These are phyloP conservation scores for Globisporangium camurandrum DNA, from an alignment of 352 stramenopile species.

Conservation along the genomic window DNA sequence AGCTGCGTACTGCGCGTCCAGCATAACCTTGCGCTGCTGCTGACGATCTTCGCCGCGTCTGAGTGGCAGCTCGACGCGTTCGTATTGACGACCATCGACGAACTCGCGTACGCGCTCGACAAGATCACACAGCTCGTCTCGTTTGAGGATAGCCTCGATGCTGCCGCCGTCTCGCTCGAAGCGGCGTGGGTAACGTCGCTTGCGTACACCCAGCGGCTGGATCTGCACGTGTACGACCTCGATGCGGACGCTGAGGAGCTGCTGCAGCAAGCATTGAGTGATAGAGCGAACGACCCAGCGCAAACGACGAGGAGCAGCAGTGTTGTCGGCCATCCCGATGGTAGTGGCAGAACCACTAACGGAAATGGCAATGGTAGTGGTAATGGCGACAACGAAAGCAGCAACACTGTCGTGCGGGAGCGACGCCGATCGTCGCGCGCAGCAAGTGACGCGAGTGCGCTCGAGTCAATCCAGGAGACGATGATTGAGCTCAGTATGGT, in stretches of 20 bases:
- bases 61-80: conserved; percentile 28
- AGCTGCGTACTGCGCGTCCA: conserved; percentile 15
- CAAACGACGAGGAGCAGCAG: neutral
- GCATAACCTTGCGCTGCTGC: conserved; percentile 23
- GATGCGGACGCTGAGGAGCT: conserved; percentile 2
- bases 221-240: conserved; percentile 8
- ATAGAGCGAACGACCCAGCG: neutral
- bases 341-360: neutral
- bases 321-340: too few relatives aligned
- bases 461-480: conserved; percentile 6
- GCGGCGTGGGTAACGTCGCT: conserved; percentile 7
- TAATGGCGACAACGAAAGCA: neutral
- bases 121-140: conserved; percentile 22
- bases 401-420: neutral
- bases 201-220: conserved; percentile 6
- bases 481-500: too few relatives aligned
- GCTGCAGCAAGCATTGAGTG: conserved; percentile 5
- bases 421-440: conserved; percentile 5
- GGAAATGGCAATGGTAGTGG: too few relatives aligned
- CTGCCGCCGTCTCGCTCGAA: conserved; percentile 6
- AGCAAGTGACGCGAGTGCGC: neutral
- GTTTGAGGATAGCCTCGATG: neutral
- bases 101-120: conserved; percentile 40
- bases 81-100: conserved; percentile 22
- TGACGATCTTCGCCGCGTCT: conserved; percentile 20